Base-by-base conservation (phyloP, 176 grass and related monocot genomes). In the Aegilops umbellulata region DNA sequence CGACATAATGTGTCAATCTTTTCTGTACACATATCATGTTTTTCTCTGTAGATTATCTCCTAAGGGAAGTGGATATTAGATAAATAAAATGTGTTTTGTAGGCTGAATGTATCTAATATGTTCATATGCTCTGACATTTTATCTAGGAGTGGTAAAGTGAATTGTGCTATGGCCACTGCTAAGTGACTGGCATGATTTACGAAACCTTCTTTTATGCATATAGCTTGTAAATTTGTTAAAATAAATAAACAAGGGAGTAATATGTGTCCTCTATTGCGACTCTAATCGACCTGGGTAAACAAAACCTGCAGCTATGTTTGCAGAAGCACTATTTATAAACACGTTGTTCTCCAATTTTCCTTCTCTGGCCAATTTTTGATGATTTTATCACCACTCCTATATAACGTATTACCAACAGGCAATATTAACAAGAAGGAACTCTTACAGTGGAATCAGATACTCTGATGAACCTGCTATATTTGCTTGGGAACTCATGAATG, bases 401-500 rank as follows among this genome's bases (percentile, higher is more conserved):
- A 71, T 67, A 31, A 60, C 8, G 19, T 64, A 60, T 83, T 75
- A 87, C 68, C 41, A 74, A 69, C 55, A 98, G 95, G 85, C 86
- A 83, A 89, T 95, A 79, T 70, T 98, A 64, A 94, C 86, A 42
- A 94, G 96, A 87, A 95, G 88, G 81, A 98, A 98, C 41, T 89
- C 88, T 81, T 95, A 95, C 30, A 98, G 93, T 88, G 93, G 96
- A 87, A 82, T 98, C 74, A 94, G 32, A 81, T 98, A 98, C 58
- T 86, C 39, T 77, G 91, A 98, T 94, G 93, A 98, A 64, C 93
- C 93, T 68, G 93, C 96, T 30, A 95, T 98, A 87, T 98, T 98
- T 98, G 90, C 93, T 30, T 98, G 96, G 96, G 96, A 98, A 79
- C 91, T 98, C 44, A 95, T 98, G 69, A 98, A 95, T 92, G 96